A percentile compares a stretch with the other conserved stretches of the same genome.
Conservation (phyloP, 495 filamentous ascomycete species). For the Podospora comata region DNA sequence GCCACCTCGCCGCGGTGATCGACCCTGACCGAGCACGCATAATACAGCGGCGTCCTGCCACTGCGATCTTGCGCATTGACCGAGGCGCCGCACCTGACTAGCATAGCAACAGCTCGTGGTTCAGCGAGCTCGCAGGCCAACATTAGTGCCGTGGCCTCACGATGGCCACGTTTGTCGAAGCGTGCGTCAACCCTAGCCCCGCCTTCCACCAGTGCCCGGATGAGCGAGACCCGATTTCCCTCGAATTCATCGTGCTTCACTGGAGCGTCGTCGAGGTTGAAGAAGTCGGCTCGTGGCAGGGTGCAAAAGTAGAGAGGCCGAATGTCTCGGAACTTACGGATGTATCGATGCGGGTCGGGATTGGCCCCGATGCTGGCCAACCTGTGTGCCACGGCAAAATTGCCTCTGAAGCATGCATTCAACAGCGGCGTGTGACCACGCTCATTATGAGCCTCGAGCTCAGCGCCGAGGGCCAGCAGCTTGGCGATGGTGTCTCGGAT, state of each 20-base stretch:
- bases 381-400: constrained; percentile 28
- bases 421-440: constrained; percentile 28
- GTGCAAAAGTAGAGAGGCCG: constrained; percentile 29
- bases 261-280: constrained; percentile 26
- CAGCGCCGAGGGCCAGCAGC: constrained; percentile 31
- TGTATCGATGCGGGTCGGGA: constrained; percentile 26
- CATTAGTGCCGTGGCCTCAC: constrained; percentile 26
- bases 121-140: constrained; percentile 30
- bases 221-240: constrained; percentile 25
- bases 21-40: constrained; percentile 22
- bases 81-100: constrained; percentile 22
- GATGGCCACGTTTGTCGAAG: constrained; percentile 27
- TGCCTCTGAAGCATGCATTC: constrained; percentile 29
- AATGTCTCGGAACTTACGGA: constrained; percentile 27
- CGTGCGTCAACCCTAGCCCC: constrained; percentile 29
- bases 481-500: constrained; percentile 27
- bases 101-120: constrained; percentile 22
- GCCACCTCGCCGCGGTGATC: constrained; percentile 27
- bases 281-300: constrained; percentile 27
- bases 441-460: constrained; percentile 27
- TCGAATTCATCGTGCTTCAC: constrained; percentile 31
- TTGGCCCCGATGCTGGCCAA: constrained; percentile 28
- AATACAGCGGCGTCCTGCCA: constrained; percentile 24
- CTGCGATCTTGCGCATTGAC: constrained; percentile 26
- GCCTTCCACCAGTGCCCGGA: constrained; percentile 25